Percentiles rank a stretch among this genome's conserved stretches.
Evolutionary conservation across 768 basidiomycete species (phyloP).

Genomic region (Flagelloscypha sp.): DNA sequence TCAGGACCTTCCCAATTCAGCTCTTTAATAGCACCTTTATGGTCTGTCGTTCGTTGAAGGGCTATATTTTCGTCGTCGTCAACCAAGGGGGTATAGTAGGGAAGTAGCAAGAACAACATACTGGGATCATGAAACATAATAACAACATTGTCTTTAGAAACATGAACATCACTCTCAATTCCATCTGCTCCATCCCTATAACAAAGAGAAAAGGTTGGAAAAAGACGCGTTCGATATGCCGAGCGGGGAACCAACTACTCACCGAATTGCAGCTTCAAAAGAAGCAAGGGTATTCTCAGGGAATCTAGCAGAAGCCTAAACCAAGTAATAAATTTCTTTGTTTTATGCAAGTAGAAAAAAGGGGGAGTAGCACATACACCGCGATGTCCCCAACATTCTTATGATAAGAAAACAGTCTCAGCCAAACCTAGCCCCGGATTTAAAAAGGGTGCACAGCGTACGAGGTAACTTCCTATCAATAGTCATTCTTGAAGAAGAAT

Average conservation of each 20-base stretch:
- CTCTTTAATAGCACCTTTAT: conserved; percentile 12
- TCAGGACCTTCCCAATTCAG: conserved; percentile 27
- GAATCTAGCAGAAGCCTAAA: conserved; percentile 25
- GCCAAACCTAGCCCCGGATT: too few species aligned
- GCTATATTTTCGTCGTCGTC: neutral
- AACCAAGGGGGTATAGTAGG: conserved; percentile 18
- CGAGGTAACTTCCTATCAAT: too few species aligned
- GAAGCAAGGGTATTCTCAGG: conserved; percentile 37
- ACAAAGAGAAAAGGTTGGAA: too few species aligned
- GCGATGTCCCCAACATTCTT: conserved; percentile 35
- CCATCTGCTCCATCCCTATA: conserved; percentile 37
- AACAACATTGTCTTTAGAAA: conserved; percentile 30
- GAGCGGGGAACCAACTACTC: conserved; percentile 96
- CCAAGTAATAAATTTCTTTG: neutral
- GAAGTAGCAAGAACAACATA: neutral
- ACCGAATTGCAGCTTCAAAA: conserved; percentile 41
- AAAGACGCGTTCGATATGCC: conserved; percentile 47
- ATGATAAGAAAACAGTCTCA: too few species aligned
- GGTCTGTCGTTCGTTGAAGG: neutral
- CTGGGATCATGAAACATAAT: conserved; percentile 41
- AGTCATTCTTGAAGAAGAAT: too few species aligned
- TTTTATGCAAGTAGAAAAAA: neutral
- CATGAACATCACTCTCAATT: conserved; percentile 42
- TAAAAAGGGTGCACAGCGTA: too few species aligned
- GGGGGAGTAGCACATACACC: conserved; percentile 21